Conservation (phyloP, 257 asterid genomes). For the Penstemon eatonii region DNA sequence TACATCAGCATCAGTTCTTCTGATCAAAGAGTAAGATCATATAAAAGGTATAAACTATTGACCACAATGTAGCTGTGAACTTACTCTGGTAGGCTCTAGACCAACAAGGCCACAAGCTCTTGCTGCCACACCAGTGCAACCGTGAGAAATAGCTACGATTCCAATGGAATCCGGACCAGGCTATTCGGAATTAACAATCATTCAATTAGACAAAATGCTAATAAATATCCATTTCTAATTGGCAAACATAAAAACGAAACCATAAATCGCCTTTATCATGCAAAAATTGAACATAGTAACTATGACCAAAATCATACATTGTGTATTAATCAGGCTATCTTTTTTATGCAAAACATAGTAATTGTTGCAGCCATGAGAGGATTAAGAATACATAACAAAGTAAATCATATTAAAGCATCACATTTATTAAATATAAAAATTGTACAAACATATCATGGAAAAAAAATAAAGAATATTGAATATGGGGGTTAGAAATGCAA, state of each 20-base stretch:
- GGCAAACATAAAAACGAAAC: not conserved
- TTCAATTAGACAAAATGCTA: not conserved
- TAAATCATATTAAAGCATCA: no score
- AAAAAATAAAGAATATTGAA: conserved; percentile 21
- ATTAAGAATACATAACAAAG: no score
- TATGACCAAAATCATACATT: no score
- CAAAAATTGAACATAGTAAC: no score
- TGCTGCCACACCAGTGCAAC: conserved; percentile 98
- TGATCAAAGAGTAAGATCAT: not conserved
- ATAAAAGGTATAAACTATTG: not conserved
- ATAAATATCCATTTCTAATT: conserved; percentile 14
- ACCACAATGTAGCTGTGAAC: not conserved
- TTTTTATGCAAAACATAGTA: no score
- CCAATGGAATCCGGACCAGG: conserved; percentile 99
- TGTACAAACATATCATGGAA: not conserved
- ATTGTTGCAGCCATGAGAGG: no score
- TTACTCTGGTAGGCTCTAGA: conserved; percentile 87
- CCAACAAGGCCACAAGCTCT: conserved; percentile 96
- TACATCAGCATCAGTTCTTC: not conserved
- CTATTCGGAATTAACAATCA: conserved; percentile 37
- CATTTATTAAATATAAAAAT: no score
- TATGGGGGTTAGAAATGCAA: conserved; percentile 20
- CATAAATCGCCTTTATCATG: no score
- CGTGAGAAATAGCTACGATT: conserved; percentile 96
- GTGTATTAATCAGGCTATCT: no score